phyloP scores from a whole-genome alignment of 768 basidiomycete genomes.

The Ramaria sp. region DNA sequence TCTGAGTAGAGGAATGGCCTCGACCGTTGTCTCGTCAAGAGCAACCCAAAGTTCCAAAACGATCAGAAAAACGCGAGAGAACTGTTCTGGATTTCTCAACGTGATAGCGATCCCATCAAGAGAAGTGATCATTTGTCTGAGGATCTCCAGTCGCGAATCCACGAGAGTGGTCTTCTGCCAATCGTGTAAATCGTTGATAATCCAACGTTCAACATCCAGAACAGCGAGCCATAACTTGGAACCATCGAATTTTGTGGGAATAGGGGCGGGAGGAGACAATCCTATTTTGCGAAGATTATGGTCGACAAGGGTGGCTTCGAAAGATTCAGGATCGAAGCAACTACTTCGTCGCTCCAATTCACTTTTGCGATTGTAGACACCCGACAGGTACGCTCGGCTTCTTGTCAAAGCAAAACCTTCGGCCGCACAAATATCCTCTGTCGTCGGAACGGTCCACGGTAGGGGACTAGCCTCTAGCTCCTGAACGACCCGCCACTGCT shows the following conservation, averaged over 20 bases:
- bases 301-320: background rate
- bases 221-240: background rate
- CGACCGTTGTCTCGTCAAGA: conserved; percentile 28
- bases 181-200: background rate
- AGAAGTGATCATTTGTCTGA: background rate
- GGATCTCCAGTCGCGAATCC: background rate
- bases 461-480: background rate
- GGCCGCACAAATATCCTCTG: background rate
- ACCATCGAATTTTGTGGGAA: background rate
- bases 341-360: background rate
- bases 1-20: conserved; percentile 26
- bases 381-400: background rate
- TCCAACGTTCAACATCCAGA: background rate
- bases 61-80: conserved; percentile 33
- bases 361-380: background rate
- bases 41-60: conserved; percentile 39
- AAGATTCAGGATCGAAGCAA: background rate
- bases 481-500: background rate
- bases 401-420: background rate
- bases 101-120: background rate
- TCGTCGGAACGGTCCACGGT: background rate
- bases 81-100: conserved; percentile 10
- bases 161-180: background rate
- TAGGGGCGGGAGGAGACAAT: background rate
- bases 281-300: background rate